phyloP scores from a whole-genome alignment of 495 filamentous ascomycete species.

The Saxispiralis lemnorum region DNA sequence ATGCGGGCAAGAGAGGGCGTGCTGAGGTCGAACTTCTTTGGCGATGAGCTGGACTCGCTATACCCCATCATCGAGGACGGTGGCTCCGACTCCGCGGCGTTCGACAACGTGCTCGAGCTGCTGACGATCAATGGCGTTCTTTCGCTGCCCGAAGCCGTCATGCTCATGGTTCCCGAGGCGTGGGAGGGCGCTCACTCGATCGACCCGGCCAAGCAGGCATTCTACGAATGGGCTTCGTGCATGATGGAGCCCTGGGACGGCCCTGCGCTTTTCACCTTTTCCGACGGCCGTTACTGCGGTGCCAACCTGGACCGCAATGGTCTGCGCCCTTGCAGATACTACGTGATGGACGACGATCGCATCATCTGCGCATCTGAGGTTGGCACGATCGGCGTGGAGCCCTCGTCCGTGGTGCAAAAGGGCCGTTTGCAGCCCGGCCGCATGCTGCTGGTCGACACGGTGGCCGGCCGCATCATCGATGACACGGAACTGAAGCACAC shows the following conservation, averaged over 20 bases:
- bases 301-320: conserved; percentile 98
- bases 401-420: conserved; percentile 83
- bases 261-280: conserved; percentile 93
- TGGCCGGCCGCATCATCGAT: conserved; percentile 89
- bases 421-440: conserved; percentile 88
- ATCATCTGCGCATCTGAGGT: conserved; percentile 98
- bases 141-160: conserved; percentile 90
- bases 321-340: conserved; percentile 91
- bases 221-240: conserved; percentile 98
- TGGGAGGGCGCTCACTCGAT: conserved; percentile 91
- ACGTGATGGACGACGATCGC: conserved; percentile 92
- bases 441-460: conserved; percentile 93
- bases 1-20: conserved; percentile 96
- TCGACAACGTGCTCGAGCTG: conserved; percentile 94
- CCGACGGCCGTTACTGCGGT: conserved; percentile 93
- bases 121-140: conserved; percentile 93
- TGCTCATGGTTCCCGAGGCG: conserved; percentile 98
- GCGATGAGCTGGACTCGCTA: conserved; percentile 74
- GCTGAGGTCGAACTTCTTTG: conserved; percentile 82
- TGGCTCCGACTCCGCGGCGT: conserved; percentile 93
- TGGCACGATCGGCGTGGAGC: conserved; percentile 81
- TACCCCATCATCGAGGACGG: conserved; percentile 96
- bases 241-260: conserved; percentile 99
- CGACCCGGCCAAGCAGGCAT: conserved; percentile 91
- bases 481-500: conserved; percentile 84